Conservation (phyloP, 176 grass and related monocot species). For the Oryza coarctata region DNA sequence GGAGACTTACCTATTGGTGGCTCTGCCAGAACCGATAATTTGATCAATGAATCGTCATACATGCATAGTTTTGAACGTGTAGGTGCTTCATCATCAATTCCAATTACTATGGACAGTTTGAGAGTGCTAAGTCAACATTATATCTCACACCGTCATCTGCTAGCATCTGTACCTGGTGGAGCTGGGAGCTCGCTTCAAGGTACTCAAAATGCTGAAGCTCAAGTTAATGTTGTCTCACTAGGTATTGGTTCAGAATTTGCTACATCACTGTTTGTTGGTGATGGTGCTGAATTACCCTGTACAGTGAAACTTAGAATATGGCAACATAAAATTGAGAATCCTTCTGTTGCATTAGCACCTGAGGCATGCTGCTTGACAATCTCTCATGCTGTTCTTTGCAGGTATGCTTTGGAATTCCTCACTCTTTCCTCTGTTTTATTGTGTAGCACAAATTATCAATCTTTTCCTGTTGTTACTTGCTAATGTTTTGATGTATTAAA, state of each 20-base stretch:
- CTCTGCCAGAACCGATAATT: neutral
- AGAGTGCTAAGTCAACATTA: neutral
- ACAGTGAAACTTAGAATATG: neutral
- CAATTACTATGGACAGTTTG: neutral
- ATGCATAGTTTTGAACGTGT: no score
- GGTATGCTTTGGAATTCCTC: neutral
- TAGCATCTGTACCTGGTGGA: neutral
- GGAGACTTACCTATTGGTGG: neutral
- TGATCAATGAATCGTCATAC: neutral
- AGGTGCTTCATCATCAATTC: no score
- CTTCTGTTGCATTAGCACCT: neutral
- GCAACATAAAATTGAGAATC: neutral
- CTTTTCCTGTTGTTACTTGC: neutral
- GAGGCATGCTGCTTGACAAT: neutral
- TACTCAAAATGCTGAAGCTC: neutral
- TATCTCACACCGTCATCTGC: neutral
- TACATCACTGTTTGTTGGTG: neutral
- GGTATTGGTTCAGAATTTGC: neutral
- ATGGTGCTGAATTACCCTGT: neutral
- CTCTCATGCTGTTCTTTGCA: neutral
- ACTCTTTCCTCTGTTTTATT: neutral
- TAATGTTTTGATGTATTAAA: neutral
- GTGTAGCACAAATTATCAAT: neutral
- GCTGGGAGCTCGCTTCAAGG: neutral
- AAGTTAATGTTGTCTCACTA: neutral